Evolutionary conservation across 768 basidiomycete genomes (phyloP).

Genomic region (Chalciporus pseudorubinellus): DNA sequence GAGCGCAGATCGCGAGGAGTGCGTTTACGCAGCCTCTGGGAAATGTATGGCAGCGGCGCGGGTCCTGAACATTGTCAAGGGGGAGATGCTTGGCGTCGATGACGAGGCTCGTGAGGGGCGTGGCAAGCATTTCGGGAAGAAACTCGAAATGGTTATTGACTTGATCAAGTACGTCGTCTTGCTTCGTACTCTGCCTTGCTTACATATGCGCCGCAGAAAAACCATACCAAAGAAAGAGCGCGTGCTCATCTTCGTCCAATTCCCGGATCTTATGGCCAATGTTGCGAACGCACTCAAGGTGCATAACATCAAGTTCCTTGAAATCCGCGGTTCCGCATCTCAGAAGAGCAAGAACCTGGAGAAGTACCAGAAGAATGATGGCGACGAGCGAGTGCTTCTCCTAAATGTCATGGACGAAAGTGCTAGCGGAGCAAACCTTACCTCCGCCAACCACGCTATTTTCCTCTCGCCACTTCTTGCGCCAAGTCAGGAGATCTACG

Average conservation of each 20-base stretch:
- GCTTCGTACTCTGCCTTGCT: not conserved
- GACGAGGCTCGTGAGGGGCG: slow-evolving; percentile 69
- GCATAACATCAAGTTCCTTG: slow-evolving; percentile 71
- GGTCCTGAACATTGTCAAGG: slow-evolving; percentile 78
- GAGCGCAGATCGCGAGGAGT: slow-evolving; percentile 76
- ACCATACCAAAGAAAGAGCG: slow-evolving; percentile 73
- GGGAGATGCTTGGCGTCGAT: slow-evolving; percentile 75
- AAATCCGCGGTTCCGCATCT: slow-evolving; percentile 76
- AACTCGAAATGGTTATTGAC: slow-evolving; percentile 73
- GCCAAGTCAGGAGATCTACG: slow-evolving; percentile 77
- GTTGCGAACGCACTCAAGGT: slow-evolving; percentile 77
- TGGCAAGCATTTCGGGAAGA: slow-evolving; percentile 79
- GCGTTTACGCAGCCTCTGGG: slow-evolving; percentile 67
- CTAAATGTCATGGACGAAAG: slow-evolving; percentile 94
- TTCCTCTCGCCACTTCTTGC: slow-evolving; percentile 92
- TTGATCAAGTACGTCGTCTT: slow-evolving; percentile 63
- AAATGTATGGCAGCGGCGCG: slow-evolving; percentile 79
- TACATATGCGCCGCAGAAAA: slow-evolving; percentile 42
- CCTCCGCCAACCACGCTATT: slow-evolving; percentile 90
- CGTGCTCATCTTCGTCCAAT: slow-evolving; percentile 93
- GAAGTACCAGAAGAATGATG: slow-evolving; percentile 79
- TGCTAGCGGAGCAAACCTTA: slow-evolving; percentile 91
- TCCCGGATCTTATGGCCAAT: slow-evolving; percentile 89
- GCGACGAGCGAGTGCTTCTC: slow-evolving; percentile 75
- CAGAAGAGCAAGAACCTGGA: slow-evolving; percentile 81